Base-by-base conservation (phyloP, 805 yeast genomes). In the Saccharomycopsis lassenensis region DNA sequence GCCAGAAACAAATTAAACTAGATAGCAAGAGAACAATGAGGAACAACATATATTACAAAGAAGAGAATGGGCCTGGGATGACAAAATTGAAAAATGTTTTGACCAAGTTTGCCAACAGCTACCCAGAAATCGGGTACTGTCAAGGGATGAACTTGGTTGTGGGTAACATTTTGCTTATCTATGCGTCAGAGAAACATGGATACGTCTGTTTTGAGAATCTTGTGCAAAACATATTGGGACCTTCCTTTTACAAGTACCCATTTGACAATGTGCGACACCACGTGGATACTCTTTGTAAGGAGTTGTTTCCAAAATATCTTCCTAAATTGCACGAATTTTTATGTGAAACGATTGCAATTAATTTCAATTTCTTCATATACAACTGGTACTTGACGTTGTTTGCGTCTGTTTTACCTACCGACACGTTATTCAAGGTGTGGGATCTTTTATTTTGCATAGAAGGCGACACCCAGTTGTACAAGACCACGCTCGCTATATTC, bases 71-170 rank as follows among this genome's bases (percentile, higher is more conserved):
- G 0, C 74, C 77, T 1, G 74, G 73, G n/a, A 62, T 64, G 25
- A 54, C 51, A 25, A 67, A 63, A 37, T 48, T 72, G 21, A 56
- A 67, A 28, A 54, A 68, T 11, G 62, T 73, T 4, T 51, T 72
- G 33, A 60, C 63, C 25, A 76, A 77, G 1, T 71, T 65, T 44
- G 62, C 65, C 14, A 56, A 62, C 5, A 60, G 68, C 41, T 61
- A 62, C 40, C 66, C 70, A 0, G 56, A 56, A 0, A 56, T 71
- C 29, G 78, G 79, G 1, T 72, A 72, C 48, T 66, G 72, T 35
- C 79, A 72, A 46, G 79, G 79, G 1, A 65, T 72, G 79, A 72
- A 72, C 48, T 63, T 71, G 45, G 65, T 72, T n/a, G 67, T 65
- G 7, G 79, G 74, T 0, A 67, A 65, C 31, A 42, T 72, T 7